phyloP scores from a whole-genome alignment of 495 filamentous ascomycete genomes.

The Neurospora tetrasperma region DNA sequence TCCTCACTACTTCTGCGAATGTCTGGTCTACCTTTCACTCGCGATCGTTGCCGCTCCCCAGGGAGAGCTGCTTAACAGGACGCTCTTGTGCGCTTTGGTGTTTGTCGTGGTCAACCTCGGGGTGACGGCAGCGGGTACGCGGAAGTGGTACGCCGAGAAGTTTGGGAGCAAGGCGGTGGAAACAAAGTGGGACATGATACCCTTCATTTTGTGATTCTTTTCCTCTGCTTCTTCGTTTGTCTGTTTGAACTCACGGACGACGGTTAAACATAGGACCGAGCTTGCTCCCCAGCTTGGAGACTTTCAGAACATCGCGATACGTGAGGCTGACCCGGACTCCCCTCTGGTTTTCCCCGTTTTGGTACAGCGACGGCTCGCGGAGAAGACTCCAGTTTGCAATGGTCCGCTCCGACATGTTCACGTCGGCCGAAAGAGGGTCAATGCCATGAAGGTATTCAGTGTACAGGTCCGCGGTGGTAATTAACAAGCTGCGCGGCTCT shows the following conservation, averaged over 20 bases:
- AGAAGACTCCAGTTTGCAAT: conserved; percentile 81
- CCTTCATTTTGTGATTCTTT: conserved; percentile 51
- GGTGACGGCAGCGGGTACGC: conserved; percentile 66
- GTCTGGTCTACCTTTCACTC: conserved; percentile 71
- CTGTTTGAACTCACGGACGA: conserved; percentile 1
- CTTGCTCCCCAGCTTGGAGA: conserved; percentile 62
- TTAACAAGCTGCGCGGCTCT: conserved; percentile 72
- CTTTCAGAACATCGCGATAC: conserved; percentile 85
- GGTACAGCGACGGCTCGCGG: conserved; percentile 47
- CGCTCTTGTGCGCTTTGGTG: conserved; percentile 52
- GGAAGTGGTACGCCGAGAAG: conserved; percentile 67
- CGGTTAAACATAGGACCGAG: conserved; percentile 47
- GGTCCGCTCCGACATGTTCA: conserved; percentile 46
- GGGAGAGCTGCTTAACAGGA: conserved; percentile 54
- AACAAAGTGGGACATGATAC: conserved; percentile 74
- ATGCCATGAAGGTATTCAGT: conserved; percentile 70
- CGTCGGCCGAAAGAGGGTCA: conserved; percentile 48
- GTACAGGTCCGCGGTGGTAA: conserved; percentile 61
- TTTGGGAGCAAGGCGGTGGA: conserved; percentile 63
- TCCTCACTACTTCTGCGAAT: conserved; percentile 90
- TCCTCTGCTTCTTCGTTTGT: not conserved
- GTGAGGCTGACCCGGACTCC: conserved; percentile 74
- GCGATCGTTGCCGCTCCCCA: conserved; percentile 62
- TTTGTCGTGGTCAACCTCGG: conserved; percentile 78
- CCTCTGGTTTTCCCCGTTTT: conserved; percentile 48